Evolutionary conservation across 2,329 filamentous ascomycete genomes (phyloP), one percentile per base, ranked within the genome.

Genomic region (Paecilomyces fulvus): DNA sequence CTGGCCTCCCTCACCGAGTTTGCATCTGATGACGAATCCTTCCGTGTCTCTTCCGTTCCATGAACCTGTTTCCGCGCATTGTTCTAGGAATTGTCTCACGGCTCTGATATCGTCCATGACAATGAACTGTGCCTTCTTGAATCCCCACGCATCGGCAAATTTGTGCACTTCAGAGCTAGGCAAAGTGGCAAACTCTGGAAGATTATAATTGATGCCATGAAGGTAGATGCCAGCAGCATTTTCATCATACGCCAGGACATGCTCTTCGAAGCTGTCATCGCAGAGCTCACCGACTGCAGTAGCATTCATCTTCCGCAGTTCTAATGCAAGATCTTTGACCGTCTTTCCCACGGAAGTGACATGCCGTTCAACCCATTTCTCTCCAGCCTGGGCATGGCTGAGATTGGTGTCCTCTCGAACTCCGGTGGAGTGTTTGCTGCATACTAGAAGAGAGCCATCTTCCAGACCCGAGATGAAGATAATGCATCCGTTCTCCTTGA

Each of bases 401-500:
- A 88, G 62, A 30, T 85, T 80, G 4, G 79, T 75, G 67, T 95
- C 90, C 21, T 73, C 74, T n/a, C 92, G 83, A 23, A 83, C 78
- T 6, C 94, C 94, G 0, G 92, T 97, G 0, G 94, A 97, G 72
- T 99, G 94, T 70, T 99, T 99, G 80, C 92, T 97, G 82, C 92
- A 97, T n/a, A 99, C 92, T 7, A 99, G 79, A 9, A 99, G 78
- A 1, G 89, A 90, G 33, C 84, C 92, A 65, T 96, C 92, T 66
- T 95, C 89, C 21, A 99, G 79, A 12, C 92, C 94, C 14, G 91
- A 87, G 49, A 99, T 85, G 77, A 99, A 99, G 64, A 99, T 96
- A 73, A 99, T 99, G 73, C 94, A 99, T n/a, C 94, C 94, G 67
- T 99, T 99, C 74, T 99, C 94, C 76, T 99, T 99, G 54, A 97